These are phyloP conservation scores for Ascosphaera pollenicola DNA, from an alignment of 2,329 filamentous ascomycete genomes.

Conservation along the genomic window DNA sequence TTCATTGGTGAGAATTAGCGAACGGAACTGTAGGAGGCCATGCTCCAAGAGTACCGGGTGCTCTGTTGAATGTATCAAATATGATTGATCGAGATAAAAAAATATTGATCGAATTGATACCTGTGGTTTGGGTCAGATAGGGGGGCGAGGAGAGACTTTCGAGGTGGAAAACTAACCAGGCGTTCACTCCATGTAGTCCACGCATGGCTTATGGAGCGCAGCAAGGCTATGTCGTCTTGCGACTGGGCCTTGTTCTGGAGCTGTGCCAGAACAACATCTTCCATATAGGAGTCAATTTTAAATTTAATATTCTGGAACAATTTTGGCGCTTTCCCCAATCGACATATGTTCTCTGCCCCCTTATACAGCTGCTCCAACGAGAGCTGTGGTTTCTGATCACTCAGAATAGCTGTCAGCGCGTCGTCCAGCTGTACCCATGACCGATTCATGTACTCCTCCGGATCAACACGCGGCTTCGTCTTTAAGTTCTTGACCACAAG, in stretches of 20 bases:
- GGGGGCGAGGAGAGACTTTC: neutral
- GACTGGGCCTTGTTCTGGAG: conserved; percentile 33
- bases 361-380: conserved; percentile 82
- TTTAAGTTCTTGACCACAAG: conserved; percentile 88
- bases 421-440: conserved; percentile 52
- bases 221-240: conserved; percentile 38
- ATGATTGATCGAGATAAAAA: conserved; percentile 82
- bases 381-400: conserved; percentile 34
- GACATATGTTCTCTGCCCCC: conserved; percentile 77
- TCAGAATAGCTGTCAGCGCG: conserved; percentile 54
- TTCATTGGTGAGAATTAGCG: conserved; percentile 30
- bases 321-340: conserved; percentile 47
- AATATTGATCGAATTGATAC: conserved; percentile 68
- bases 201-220: conserved; percentile 35
- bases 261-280: conserved; percentile 30
- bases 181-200: conserved; percentile 68
- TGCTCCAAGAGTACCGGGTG: conserved; percentile 58
- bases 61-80: conserved; percentile 52
- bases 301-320: conserved; percentile 44
- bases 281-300: conserved; percentile 43
- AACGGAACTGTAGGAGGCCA: conserved; percentile 53
- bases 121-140: conserved; percentile 17
- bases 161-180: conserved; percentile 31
- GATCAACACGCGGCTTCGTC: conserved; percentile 37
- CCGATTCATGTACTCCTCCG: conserved; percentile 56